Evolutionary conservation across 371 early-diverging fungal species (phyloP).

Genomic region (Choanephora cucurbitarum): DNA sequence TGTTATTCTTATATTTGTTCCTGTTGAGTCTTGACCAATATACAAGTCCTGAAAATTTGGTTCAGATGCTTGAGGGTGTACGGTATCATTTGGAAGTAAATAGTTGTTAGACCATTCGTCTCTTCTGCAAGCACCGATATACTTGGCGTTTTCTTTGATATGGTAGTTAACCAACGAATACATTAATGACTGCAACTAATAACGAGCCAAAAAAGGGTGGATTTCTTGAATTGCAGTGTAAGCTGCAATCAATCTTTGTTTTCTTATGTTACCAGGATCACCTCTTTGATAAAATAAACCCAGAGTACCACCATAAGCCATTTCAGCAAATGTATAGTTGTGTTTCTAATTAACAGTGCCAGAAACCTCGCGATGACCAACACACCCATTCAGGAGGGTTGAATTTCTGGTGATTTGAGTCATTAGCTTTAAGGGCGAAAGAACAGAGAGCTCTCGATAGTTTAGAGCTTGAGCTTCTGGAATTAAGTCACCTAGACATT

Average conservation of each 20-base stretch:
- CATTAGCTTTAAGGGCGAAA: slow-evolving; percentile 8
- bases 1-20: background rate
- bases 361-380: background rate
- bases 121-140: background rate
- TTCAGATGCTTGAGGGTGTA: slow-evolving; percentile 1
- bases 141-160: background rate
- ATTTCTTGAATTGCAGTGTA: background rate
- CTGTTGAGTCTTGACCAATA: background rate
- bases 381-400: background rate
- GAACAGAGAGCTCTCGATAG: slow-evolving; percentile 3
- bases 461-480: slow-evolving; percentile 2
- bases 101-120: background rate
- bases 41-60: background rate
- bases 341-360: background rate
- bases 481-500: too few species aligned
- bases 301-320: slow-evolving; percentile 8
- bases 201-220: slow-evolving; percentile 3
- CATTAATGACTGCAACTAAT: background rate
- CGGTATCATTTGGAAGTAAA: background rate
- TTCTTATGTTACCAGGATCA: background rate
- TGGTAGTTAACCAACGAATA: slow-evolving; percentile 12
- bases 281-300: slow-evolving; percentile 6
- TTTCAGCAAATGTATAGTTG: slow-evolving; percentile 13
- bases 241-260: too few species aligned
- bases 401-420: slow-evolving; percentile 6